Evolutionary conservation across 306 rosid genomes (phyloP), one percentile per base, ranked within the genome.

Genomic region (Acmispon strigosus): DNA sequence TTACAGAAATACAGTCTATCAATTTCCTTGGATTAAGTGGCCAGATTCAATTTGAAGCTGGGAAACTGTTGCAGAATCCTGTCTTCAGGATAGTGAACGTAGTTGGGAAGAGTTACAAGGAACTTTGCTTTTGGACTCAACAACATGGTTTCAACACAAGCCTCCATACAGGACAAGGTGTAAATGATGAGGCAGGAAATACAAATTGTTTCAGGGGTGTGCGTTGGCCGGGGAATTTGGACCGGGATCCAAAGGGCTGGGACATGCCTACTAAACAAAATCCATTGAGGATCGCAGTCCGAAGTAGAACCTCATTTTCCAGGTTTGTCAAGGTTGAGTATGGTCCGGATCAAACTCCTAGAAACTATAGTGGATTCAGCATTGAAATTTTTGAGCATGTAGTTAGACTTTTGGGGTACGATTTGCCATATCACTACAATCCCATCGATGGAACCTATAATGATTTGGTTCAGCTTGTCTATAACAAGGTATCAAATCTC

Each of bases 221-320:
- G 18, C 72, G 49, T 53, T 90, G 96, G 96, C 96, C 96, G 0
- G 94, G 96, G 44, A 74, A 86, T 72, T 62, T 41, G 43, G 4
- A 15, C 2, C 18, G 66, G 2, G 32, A 8, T 62, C 92, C 95
- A 10, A 83, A 78, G 81, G 96, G 95, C 0, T 90, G 95, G 95
- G 70, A 65, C 29, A 79, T 90, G 84, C 95, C 96, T 16, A 75
- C 80, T 2, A 44, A 29, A 69, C 47, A 8, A 13, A 84, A 79
- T 24, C 87, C 73, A 16, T 41, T 90, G 84, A 83, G 2, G 74
- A 84, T 90, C 2, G 95, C 86, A 37, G 82, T 90, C 43, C 91
- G 95, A 0, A 87, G 83, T 16, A 78, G 63, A 24, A 66, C 92
- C 37, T 65, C 83, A 14, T 88, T 90, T 80, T 59, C 71, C 14